Base-by-base conservation (phyloP, 192 early-diverging fungal species). In the Mortierella hygrophila region DNA sequence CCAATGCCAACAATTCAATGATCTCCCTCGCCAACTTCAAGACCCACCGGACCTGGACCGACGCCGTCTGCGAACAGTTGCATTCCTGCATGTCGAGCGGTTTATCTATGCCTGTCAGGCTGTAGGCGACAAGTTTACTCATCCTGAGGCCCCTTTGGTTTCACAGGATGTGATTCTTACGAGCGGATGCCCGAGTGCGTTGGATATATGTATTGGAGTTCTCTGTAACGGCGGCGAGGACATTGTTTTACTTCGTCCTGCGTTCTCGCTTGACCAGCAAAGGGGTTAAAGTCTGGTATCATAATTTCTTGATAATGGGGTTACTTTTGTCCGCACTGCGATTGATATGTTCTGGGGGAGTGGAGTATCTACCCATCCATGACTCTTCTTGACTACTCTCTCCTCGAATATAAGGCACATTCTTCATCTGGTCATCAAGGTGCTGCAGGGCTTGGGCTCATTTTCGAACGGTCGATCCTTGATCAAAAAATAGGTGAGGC, bases 1-100 rank as follows among this genome's bases (percentile, higher is more conserved):
- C 95, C 75, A 89, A 92, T 87, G 60, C 88, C 69, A 75, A 90
- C 73, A 89, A 93, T 87, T 88, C 88, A 69, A 89, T 94, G 75
- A 94, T 96, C 76, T 93, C 93, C 55, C 90, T 94, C 44, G 91
- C 94, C 21, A 98, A 98, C 90, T 95, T 98, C 89, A 96, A 97
- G 81, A 90, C 94, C 35, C 91, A 95, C 83, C 83, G 92, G 10
- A 91, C 82, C 41, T 90, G 89, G 49, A 93, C 93, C 76, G 93
- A 96, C 21, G 93, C 95, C 23, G 93, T 98, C 41, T 88, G 91
- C 29, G 89, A 92, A 44, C 90, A 94, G 35, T 81, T 96, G 44
- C 74, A 93, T 38, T 91, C 90, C n/a, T 95, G 90, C 89, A 92
- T 93, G 80, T 92, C 92, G 73, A 97, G 97, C 76, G 97, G 97